Base-by-base conservation (phyloP, 768 basidiomycete species). In the Mycena albidolilacea region DNA sequence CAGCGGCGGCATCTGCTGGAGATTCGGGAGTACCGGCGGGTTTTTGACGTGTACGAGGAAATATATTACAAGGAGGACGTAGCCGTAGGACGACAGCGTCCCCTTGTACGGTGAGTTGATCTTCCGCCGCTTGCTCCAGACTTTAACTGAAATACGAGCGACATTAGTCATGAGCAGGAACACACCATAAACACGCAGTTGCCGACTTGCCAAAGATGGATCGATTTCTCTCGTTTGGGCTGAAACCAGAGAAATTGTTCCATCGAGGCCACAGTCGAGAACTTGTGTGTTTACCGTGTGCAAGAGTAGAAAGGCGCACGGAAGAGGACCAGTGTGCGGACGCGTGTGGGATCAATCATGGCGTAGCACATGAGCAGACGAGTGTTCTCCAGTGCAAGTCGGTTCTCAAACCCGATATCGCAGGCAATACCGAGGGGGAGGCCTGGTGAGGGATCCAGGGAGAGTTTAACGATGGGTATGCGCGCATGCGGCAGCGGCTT, bases 101-200 rank as follows among this genome's bases (percentile, higher is more conserved):
- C 97, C 97, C 78, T 95, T 92, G 83, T 99, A 99, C 12, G 97
- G 97, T 63, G 97, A 98, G 83, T 99, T 99, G 83, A 99, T 98
- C 91, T 98, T 97, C 84, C 95, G 90, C 82, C 96, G 90, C 84
- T 98, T 99, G 78, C 95, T 95, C 97, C 97, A 99, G 23, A 99
- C 96, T 87, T 99, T 99, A 79, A 99, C 97, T 99, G 77, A 74
- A 64, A 57, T 67, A 61, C 57, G 65, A 67, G 54, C 46, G 62
- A 44, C 23, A 60, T 38, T 38, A 70, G 67, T 71, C 5, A 55
- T 19, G 52, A 50, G 17, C 19, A 68, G 48, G 4, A 43, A 39
- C 55, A 37, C 55, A 41, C 65, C 64, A 62, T 46, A 35, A 57
- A 46, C 63, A 67, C 21, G 54, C 50, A 55, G 30, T 38, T 52